These are phyloP conservation scores for Vitis rotundifolia DNA, from an alignment of 164 flowering plant genomes.

Conservation along the genomic window DNA sequence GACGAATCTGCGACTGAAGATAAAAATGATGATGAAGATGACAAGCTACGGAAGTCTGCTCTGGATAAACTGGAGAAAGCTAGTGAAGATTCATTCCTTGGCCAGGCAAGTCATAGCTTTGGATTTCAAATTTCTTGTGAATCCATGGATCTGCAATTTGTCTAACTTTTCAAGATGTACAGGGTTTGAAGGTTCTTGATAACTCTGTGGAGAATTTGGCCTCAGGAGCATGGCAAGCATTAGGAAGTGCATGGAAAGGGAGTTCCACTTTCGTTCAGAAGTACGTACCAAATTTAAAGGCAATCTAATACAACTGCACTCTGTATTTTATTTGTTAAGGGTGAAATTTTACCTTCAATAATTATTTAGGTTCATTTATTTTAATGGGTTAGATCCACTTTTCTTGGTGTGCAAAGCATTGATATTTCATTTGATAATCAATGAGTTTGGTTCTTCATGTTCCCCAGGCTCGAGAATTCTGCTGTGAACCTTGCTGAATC, in stretches of 20 bases:
- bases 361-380: background rate
- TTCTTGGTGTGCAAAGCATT: background rate
- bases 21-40: constrained; percentile 57
- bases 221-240: constrained; percentile 96
- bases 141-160: background rate
- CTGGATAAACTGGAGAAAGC: constrained; percentile 85
- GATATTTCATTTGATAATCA: background rate
- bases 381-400: background rate
- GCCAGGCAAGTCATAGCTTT: constrained; percentile 68
- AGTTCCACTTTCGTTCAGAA: constrained; percentile 71
- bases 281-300: constrained; percentile 41
- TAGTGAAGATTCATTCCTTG: constrained; percentile 82
- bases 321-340: too few relatives aligned
- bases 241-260: constrained; percentile 90
- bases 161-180: constrained; percentile 20
- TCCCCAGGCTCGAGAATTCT: constrained; percentile 79
- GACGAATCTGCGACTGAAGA: constrained; percentile 36
- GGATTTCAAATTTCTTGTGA: background rate
- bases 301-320: background rate
- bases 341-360: too few relatives aligned
- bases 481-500: constrained; percentile 74
- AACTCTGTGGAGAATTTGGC: constrained; percentile 85
- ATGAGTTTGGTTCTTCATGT: background rate
- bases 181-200: constrained; percentile 91
- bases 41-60: constrained; percentile 57